These are phyloP conservation scores for Rhodotorula toruloides DNA, from an alignment of 768 basidiomycete genomes.

Conservation along the genomic window DNA sequence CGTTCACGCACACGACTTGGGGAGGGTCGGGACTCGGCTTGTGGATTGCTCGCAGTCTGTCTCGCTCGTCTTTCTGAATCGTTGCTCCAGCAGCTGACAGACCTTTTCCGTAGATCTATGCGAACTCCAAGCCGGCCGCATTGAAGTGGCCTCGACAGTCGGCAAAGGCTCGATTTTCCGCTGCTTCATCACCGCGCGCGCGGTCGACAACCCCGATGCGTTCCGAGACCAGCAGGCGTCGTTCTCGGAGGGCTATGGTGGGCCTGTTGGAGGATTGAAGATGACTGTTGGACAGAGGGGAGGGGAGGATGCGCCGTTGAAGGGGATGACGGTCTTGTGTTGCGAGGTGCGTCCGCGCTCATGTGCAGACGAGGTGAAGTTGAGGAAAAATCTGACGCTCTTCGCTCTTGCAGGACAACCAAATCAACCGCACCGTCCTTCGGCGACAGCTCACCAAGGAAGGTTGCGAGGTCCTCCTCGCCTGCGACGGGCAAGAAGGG, in stretches of 20 bases:
- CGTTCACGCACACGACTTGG: constrained; percentile 44
- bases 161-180: constrained; percentile 31
- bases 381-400: background rate
- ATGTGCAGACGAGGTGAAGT: accelerated
- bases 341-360: constrained; percentile 29
- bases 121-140: constrained; percentile 27
- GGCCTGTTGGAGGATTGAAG: no score
- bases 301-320: constrained; percentile 1
- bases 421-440: constrained; percentile 32
- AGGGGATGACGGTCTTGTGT: constrained; percentile 14
- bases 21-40: constrained; percentile 46
- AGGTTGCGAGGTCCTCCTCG: constrained; percentile 22
- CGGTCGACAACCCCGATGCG: no score
- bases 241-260: no score
- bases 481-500: constrained; percentile 28
- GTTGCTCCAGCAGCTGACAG: no score
- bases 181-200: constrained; percentile 28
- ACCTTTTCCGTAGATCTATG: no score
- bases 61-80: no score
- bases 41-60: constrained; percentile 44
- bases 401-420: constrained; percentile 17
- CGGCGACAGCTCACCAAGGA: constrained; percentile 26
- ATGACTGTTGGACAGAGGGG: no score
- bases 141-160: constrained; percentile 26
- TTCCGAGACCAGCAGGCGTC: no score